A percentile compares a stretch with the other conserved stretches of the same genome.
phyloP scores from a whole-genome alignment of 1,139 yeast species.

The Pichia terricola region DNA sequence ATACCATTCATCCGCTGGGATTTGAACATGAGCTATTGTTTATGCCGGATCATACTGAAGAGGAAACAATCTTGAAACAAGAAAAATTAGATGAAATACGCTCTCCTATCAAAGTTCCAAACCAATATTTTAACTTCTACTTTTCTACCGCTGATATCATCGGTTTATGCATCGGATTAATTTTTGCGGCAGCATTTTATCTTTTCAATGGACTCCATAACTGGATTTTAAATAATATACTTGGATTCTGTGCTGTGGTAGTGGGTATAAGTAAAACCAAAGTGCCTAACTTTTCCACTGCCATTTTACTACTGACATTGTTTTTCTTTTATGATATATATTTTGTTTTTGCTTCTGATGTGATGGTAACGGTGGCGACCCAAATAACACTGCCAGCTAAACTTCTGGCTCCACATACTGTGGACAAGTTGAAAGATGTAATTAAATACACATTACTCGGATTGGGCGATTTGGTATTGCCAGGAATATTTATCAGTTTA shows the following conservation, averaged over 20 bases:
- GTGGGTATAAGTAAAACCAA: slow-evolving; percentile 28
- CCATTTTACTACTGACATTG: slow-evolving; percentile 35
- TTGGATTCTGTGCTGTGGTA: slow-evolving; percentile 31
- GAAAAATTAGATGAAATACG: slow-evolving; percentile 17
- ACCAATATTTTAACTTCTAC: slow-evolving; percentile 27
- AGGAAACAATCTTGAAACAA: slow-evolving; percentile 19
- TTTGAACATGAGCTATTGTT: slow-evolving; percentile 14
- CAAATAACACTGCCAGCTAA: slow-evolving; percentile 47
- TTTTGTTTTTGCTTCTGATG: slow-evolving; percentile 55
- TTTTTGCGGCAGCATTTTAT: slow-evolving; percentile 24
- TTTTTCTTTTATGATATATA: slow-evolving; percentile 55
- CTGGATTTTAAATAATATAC: slow-evolving; percentile 31
- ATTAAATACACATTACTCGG: slow-evolving; percentile 35
- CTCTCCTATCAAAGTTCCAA: slow-evolving; percentile 20
- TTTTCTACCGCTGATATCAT: slow-evolving; percentile 29
- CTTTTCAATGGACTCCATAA: slow-evolving; percentile 23
- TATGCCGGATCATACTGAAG: slow-evolving; percentile 20
- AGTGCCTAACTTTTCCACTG: slow-evolving; percentile 35
- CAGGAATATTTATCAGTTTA: slow-evolving; percentile 42
- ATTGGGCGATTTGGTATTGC: slow-evolving; percentile 53
- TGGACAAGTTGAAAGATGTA: slow-evolving; percentile 12
- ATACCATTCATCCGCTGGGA: slow-evolving; percentile 24
- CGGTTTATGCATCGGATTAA: slow-evolving; percentile 21
- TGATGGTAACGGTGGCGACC: slow-evolving; percentile 58
- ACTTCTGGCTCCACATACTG: slow-evolving; percentile 36